phyloP scores from a whole-genome alignment of 164 flowering plant species.

The Vitis vinifera region DNA sequence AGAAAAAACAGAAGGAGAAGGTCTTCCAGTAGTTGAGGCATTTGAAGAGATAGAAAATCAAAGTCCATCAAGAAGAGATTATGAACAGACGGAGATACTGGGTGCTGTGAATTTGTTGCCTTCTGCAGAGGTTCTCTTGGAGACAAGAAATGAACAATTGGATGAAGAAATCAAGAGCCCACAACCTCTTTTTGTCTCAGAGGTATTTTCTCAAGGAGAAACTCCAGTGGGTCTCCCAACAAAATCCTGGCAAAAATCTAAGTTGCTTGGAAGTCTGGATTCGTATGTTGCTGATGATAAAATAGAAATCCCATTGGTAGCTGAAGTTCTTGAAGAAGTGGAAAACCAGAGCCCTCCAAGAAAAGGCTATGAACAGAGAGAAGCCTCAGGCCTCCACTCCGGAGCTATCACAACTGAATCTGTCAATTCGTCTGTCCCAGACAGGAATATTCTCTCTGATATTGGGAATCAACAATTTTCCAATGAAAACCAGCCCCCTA shows the following conservation, averaged over 20 bases:
- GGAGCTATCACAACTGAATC: background rate
- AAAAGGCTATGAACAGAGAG: background rate
- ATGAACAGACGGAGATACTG: constrained; percentile 16
- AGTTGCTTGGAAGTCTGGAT: too few species aligned
- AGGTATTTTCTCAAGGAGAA: constrained; percentile 12
- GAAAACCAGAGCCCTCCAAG: background rate
- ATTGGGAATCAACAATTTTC: background rate
- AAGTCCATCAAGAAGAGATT: constrained; percentile 7
- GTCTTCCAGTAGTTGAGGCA: constrained; percentile 1
- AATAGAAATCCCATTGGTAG: background rate
- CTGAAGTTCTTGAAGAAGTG: constrained; percentile 1
- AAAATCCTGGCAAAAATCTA: constrained; percentile 1
- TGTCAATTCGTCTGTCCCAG: background rate
- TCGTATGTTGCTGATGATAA: constrained; percentile 9
- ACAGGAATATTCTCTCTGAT: constrained; percentile 9
- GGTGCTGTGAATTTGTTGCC: constrained; percentile 24
- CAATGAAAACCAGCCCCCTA: constrained; percentile 15
- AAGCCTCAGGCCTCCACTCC: background rate
- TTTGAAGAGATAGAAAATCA: constrained; percentile 19
- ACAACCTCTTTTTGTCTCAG: constrained; percentile 5
- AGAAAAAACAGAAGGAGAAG: constrained; percentile 5
- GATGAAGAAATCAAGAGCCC: constrained; percentile 19
- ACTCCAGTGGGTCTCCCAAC: background rate
- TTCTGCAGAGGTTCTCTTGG: constrained; percentile 12
- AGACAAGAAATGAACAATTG: constrained; percentile 3